Percentiles rank a stretch among this genome's conserved stretches.
Evolutionary conservation across 768 basidiomycete species (phyloP).

Genomic region (Rhizopogon vesiculosus): DNA sequence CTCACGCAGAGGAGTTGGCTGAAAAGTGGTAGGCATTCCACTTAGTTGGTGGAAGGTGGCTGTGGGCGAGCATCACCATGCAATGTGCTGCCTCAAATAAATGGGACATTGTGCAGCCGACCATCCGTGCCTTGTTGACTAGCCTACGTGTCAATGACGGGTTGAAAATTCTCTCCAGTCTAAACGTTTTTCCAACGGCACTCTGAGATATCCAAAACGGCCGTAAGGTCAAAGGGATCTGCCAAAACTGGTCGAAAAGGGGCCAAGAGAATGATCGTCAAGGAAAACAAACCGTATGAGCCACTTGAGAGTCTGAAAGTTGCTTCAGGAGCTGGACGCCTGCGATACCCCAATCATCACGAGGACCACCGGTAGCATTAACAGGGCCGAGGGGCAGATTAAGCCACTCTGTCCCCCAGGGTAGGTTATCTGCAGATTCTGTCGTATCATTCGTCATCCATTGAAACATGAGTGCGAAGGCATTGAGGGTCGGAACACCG

Average conservation of each 20-base stretch:
- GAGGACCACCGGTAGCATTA: constrained; percentile 17
- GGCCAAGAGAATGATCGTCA: background rate
- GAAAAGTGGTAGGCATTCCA: background rate
- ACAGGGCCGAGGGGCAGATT: constrained; percentile 22
- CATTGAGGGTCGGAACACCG: constrained; percentile 15
- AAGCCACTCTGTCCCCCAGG: constrained; percentile 17
- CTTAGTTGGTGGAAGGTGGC: background rate
- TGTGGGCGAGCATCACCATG: constrained; percentile 10
- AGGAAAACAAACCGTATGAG: constrained; percentile 5
- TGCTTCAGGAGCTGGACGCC: constrained; percentile 14
- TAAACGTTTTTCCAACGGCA: constrained; percentile 4
- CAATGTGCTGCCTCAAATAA: constrained; percentile 19
- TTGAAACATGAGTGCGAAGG: constrained; percentile 14
- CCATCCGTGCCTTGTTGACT: constrained; percentile 4
- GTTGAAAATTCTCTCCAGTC: constrained; percentile 2
- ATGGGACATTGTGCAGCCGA: constrained; percentile 9
- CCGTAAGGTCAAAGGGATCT: background rate
- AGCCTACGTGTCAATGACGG: constrained; percentile 9
- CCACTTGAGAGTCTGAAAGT: constrained; percentile 1
- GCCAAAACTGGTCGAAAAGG: background rate
- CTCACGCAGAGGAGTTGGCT: background rate
- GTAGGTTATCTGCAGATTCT: background rate
- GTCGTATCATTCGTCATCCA: constrained; percentile 7
- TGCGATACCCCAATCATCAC: constrained; percentile 11
- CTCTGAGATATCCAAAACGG: constrained; percentile 7